A percentile compares a stretch with the other conserved stretches of the same genome.
Conservation (phyloP, 2,329 filamentous ascomycete genomes). For the Ophiobolus disseminans region DNA sequence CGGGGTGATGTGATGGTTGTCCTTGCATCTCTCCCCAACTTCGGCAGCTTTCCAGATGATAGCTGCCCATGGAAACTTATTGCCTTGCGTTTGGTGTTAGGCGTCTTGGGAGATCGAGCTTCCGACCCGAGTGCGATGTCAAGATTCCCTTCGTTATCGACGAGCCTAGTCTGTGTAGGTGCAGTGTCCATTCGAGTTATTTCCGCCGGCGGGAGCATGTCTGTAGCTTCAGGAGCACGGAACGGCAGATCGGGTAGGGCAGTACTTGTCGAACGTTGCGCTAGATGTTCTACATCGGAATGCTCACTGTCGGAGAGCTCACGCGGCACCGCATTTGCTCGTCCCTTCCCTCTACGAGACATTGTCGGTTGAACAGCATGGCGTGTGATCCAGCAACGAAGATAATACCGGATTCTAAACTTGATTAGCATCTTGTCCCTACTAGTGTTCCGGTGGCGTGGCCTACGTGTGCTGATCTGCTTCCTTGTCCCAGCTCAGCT, state of each 20-base stretch:
- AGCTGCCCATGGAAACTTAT: slow-evolving; percentile 1
- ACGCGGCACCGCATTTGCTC: not conserved
- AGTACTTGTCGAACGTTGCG: not conserved
- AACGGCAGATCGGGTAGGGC: not conserved
- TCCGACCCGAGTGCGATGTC: not conserved
- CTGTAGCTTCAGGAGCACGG: not conserved
- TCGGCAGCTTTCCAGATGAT: slow-evolving; percentile 10
- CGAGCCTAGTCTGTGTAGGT: not conserved
- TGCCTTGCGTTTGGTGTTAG: slow-evolving; percentile 19
- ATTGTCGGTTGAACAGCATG: not conserved
- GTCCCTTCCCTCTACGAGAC: slow-evolving; percentile 11
- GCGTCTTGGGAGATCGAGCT: slow-evolving; percentile 1
- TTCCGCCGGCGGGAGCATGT: not conserved
- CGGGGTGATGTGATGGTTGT: not conserved
- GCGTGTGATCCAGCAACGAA: slow-evolving; percentile 20
- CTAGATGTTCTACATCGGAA: not conserved
- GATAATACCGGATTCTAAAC: slow-evolving; percentile 14
- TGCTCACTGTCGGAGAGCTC: not conserved
- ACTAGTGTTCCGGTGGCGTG: not conserved
- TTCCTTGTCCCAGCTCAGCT: slow-evolving; percentile 10
- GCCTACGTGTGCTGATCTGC: slow-evolving; percentile 11
- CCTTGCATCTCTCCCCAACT: slow-evolving; percentile 3
- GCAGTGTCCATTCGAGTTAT: not conserved
- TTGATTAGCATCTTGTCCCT: not conserved
- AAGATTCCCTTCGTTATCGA: not conserved